Base-by-base conservation (phyloP, 2,329 filamentous ascomycete species). In the Basipetospora chlamydospora region DNA sequence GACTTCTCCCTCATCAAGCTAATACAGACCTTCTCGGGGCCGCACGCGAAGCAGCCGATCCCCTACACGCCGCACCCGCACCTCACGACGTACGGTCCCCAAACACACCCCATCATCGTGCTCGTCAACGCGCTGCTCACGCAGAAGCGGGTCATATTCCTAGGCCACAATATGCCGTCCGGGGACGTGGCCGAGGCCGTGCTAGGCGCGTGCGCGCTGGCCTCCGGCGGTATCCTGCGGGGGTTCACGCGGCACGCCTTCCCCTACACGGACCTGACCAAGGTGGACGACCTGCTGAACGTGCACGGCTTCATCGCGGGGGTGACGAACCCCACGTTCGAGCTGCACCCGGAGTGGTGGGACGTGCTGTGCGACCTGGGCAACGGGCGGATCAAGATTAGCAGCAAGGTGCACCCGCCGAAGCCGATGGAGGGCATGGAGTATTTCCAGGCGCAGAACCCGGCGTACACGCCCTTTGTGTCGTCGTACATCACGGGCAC, bases 171-270 rank as follows among this genome's bases (percentile, higher is more conserved):
- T 50, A 78, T 88, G 55, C 88, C 90, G 1, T 95, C 90, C 1
- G 86, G 87, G 16, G 87, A 95, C 52, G 90, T 98, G 18, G 90
- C 90, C 2, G 88, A 98, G 60, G 88, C 90, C n/a, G 90, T 98
- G 3, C 70, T 98, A 7, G 90, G 86, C n/a, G 87, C 90, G 2
- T 98, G 90, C 56, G 85, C 90, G 9, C 68, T 98, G 32, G 88
- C 82, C 11, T 95, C 87, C 10, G 90, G 90, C 15, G 88, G 90
- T 5, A 66, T 94, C n/a, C 64, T 98, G 25, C 73, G 87, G 39
- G 90, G 90, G 20, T 98, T 98, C 57, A 94, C 88, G 7, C 74
- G 90, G 13, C 85, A 96, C 58, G 90, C 90, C 1, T 98, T 98
- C 52, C 90, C 90, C 2, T 98, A 98, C 52, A 98, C 90, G 1